phyloP scores from a whole-genome alignment of 2,329 filamentous ascomycete genomes.

The Monascus ruber region DNA sequence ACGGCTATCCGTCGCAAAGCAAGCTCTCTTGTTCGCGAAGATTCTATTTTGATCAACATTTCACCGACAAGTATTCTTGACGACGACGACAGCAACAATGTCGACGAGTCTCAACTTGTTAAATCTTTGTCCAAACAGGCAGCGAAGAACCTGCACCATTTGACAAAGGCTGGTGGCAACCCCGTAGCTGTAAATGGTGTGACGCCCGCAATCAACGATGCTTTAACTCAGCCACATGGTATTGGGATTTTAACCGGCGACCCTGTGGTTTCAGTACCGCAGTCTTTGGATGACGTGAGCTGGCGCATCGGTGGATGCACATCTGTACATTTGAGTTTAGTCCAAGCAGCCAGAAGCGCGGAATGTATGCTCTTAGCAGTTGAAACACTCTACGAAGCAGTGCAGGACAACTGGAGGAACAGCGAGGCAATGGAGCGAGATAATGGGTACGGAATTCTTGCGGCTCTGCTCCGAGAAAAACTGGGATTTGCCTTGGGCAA shows the following conservation, averaged over 20 bases:
- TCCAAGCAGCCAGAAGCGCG: constrained; percentile 62
- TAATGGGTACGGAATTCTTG: constrained; percentile 82
- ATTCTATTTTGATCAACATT: constrained; percentile 70
- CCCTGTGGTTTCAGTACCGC: constrained; percentile 69
- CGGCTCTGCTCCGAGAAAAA: constrained; percentile 73
- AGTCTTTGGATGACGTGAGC: constrained; percentile 77
- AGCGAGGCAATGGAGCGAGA: constrained; percentile 97
- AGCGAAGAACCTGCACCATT: constrained; percentile 54
- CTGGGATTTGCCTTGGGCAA: constrained; percentile 34
- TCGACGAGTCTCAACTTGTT: constrained; percentile 62
- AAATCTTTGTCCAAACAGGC: constrained; percentile 64
- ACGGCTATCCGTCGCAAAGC: constrained; percentile 78
- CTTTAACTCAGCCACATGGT: constrained; percentile 68
- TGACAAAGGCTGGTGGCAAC: constrained; percentile 62
- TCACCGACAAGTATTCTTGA: constrained; percentile 70
- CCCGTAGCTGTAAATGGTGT: constrained; percentile 81
- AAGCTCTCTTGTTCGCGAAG: constrained; percentile 68
- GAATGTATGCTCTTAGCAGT: constrained; percentile 66
- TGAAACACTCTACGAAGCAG: constrained; percentile 72
- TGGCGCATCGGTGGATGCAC: constrained; percentile 92
- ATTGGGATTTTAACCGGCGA: constrained; percentile 72
- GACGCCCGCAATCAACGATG: constrained; percentile 76
- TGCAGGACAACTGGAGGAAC: constrained; percentile 89
- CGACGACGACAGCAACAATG: constrained; percentile 62
- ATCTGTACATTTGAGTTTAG: constrained; percentile 68